phyloP scores from a whole-genome alignment of 2,329 filamentous ascomycete genomes.

The Monosporascus ibericus region DNA sequence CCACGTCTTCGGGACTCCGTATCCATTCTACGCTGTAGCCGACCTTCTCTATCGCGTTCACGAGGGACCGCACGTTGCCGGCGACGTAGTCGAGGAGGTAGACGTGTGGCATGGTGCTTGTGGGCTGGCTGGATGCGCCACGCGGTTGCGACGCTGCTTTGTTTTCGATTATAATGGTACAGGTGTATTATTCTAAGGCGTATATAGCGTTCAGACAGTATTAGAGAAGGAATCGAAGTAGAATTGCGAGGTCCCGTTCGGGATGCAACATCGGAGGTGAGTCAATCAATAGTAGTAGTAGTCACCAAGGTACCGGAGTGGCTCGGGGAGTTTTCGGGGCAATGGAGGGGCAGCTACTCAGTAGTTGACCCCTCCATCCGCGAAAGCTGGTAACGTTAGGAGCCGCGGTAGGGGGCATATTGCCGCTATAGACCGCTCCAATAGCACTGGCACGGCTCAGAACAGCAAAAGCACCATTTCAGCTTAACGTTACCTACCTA shows the following conservation, averaged over 20 bases:
- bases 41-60: conserved; percentile 94
- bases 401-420: no score
- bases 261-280: conserved; percentile 9
- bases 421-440: conserved; percentile 19
- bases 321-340: not conserved
- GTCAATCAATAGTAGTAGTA: conserved; percentile 11
- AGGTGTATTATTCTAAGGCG: no score
- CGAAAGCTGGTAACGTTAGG: no score
- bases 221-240: not conserved
- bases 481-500: not conserved
- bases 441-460: conserved; percentile 3
- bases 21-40: conserved; percentile 94
- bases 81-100: conserved; percentile 85
- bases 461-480: conserved; percentile 16
- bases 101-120: conserved; percentile 63
- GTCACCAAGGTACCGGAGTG: not conserved
- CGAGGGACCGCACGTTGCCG: conserved; percentile 90
- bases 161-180: not conserved
- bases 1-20: conserved; percentile 74
- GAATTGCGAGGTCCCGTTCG: not conserved
- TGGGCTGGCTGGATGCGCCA: not conserved
- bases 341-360: conserved; percentile 15
- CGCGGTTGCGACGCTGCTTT: not conserved
- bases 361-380: not conserved
- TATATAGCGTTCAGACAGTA: no score